Evolutionary conservation across 768 basidiomycete species (phyloP).

Genomic region (Lentinula aciculospora): DNA sequence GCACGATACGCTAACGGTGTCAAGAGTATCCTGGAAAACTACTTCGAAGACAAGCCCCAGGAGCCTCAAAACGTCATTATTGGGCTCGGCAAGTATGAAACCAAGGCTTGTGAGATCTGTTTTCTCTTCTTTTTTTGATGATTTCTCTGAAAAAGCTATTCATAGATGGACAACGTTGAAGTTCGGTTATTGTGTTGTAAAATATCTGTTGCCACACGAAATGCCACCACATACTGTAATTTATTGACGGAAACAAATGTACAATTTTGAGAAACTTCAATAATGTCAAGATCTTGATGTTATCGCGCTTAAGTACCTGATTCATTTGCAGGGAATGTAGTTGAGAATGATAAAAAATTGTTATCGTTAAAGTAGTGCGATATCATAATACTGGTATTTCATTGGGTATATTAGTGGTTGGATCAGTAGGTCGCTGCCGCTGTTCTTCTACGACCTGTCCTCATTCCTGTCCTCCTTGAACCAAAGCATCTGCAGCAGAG

Average conservation of each 20-base stretch:
- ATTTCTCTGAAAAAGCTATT: neutral
- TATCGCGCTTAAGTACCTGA: too few species aligned
- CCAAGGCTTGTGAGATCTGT: slow-evolving; percentile 34
- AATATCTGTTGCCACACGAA: neutral
- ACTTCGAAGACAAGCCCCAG: slow-evolving; percentile 57
- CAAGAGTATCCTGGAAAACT: slow-evolving; percentile 68
- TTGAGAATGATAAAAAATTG: too few species aligned
- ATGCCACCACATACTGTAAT: too few species aligned
- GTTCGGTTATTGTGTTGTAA: neutral
- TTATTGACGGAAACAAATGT: too few species aligned
- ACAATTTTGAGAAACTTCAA: too few species aligned
- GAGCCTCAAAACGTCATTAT: slow-evolving; percentile 81
- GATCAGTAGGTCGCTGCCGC: neutral
- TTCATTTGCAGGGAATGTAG: too few species aligned
- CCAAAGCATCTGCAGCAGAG: slow-evolving; percentile 47
- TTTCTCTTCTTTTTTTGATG: neutral
- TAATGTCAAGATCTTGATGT: too few species aligned
- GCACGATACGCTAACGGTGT: slow-evolving; percentile 75
- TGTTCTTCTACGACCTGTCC: slow-evolving; percentile 1
- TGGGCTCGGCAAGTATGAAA: slow-evolving; percentile 50
- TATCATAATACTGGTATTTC: neutral
- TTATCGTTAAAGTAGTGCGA: too few species aligned
- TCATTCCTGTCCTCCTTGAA: slow-evolving; percentile 21
- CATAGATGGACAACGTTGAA: neutral
- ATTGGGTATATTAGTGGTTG: neutral